A percentile compares a stretch with the other conserved stretches of the same genome.
Conservation (phyloP, 1,284 basidiomycete species). For the Testicularia cyperi region DNA sequence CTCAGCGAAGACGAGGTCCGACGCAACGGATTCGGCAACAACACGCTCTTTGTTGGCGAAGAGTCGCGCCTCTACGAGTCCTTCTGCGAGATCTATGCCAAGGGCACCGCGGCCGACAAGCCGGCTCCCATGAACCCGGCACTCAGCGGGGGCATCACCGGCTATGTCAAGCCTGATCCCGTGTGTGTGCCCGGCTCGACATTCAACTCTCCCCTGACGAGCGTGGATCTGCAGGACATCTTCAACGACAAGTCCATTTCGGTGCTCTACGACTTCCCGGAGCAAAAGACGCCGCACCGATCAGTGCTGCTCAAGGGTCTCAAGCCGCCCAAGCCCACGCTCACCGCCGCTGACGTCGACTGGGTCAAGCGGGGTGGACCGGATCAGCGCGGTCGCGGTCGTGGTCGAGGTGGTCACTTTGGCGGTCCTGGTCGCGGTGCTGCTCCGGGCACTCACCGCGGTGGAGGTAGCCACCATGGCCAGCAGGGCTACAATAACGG, state of each 20-base stretch:
- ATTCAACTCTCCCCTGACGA: slow-evolving; percentile 73
- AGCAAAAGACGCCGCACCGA: slow-evolving; percentile 79
- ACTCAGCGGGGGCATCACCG: slow-evolving; percentile 76
- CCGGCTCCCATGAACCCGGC: slow-evolving; percentile 68
- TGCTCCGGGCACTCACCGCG: slow-evolving; percentile 36
- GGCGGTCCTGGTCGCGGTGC: slow-evolving; percentile 41
- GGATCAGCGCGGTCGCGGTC: slow-evolving; percentile 60
- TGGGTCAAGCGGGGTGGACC: slow-evolving; percentile 64
- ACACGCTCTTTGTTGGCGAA: slow-evolving; percentile 81
- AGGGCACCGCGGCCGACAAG: slow-evolving; percentile 60
- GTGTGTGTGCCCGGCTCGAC: slow-evolving; percentile 88
- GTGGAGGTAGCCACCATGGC: slow-evolving; percentile 4
- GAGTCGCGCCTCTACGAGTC: slow-evolving; percentile 81
- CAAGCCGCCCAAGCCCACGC: slow-evolving; percentile 67
- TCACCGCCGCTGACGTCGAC: slow-evolving; percentile 77
- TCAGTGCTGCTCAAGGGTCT: slow-evolving; percentile 80
- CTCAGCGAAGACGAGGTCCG: slow-evolving; percentile 79
- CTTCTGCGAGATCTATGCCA: slow-evolving; percentile 83
- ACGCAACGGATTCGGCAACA: slow-evolving; percentile 82
- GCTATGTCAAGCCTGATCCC: slow-evolving; percentile 78
- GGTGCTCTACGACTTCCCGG: slow-evolving; percentile 84
- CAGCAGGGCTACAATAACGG: slow-evolving; percentile 1
- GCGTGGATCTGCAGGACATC: slow-evolving; percentile 68
- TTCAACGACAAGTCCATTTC: slow-evolving; percentile 82
- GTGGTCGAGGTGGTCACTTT: slow-evolving; percentile 41